A percentile compares a stretch with the other conserved stretches of the same genome.
Conservation (phyloP, 2,329 filamentous ascomycete species). For the Acephala macrosclerotiorum region DNA sequence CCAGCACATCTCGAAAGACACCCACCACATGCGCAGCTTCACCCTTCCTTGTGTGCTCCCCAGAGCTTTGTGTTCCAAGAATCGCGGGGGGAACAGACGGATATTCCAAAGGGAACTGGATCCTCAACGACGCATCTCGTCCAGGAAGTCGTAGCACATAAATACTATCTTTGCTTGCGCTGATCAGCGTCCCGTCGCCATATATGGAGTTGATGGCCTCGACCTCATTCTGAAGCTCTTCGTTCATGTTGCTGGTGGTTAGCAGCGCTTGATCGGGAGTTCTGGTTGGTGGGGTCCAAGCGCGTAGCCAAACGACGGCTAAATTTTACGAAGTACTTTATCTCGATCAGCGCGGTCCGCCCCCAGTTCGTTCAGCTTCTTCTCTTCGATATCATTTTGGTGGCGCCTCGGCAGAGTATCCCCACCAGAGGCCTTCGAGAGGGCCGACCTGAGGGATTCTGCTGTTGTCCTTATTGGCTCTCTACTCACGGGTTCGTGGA, state of each 20-base stretch:
- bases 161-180: constrained; percentile 49
- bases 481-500: too few relatives aligned
- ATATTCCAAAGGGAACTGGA: constrained; percentile 78
- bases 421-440: too few relatives aligned
- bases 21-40: constrained; percentile 76
- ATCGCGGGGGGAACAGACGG: constrained; percentile 77
- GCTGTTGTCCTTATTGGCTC: too few relatives aligned
- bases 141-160: constrained; percentile 73
- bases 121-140: constrained; percentile 60
- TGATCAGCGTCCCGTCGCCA: constrained; percentile 66
- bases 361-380: too few relatives aligned
- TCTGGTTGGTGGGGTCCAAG: constrained; percentile 15
- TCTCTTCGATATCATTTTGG: too few relatives aligned
- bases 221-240: constrained; percentile 71
- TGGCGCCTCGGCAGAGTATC: too few relatives aligned
- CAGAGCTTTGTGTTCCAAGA: constrained; percentile 80
- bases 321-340: neutral
- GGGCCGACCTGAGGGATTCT: too few relatives aligned
- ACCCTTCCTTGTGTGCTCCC: constrained; percentile 70
- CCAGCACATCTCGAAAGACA: constrained; percentile 71
- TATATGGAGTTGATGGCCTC: constrained; percentile 88
- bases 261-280: neutral
- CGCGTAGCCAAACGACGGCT: constrained; percentile 20
- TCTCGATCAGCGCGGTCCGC: too few relatives aligned
- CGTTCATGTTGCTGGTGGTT: constrained; percentile 38